A percentile compares a stretch with the other conserved stretches of the same genome.
Conservation (phyloP, 75 land plant species). For the Cryptomeria japonica region DNA sequence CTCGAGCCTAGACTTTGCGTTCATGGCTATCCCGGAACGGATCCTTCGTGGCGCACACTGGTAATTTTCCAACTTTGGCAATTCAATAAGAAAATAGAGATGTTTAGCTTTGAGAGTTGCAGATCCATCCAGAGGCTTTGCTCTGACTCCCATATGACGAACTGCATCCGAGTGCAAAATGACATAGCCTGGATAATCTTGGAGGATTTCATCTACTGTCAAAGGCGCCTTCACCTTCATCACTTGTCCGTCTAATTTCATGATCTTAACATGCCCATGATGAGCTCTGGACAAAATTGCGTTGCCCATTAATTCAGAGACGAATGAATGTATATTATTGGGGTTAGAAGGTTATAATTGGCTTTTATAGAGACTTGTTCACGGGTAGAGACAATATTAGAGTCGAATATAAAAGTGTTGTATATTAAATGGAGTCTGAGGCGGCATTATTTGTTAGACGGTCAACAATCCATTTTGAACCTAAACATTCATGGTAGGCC, state of each 20-base stretch:
- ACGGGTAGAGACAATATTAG: too few relatives aligned
- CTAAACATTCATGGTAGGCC: too few relatives aligned
- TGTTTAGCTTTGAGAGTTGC: too few relatives aligned
- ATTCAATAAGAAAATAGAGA: background rate
- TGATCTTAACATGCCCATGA: constrained; percentile 12
- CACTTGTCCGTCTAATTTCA: constrained; percentile 26
- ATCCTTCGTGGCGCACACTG: constrained; percentile 30
- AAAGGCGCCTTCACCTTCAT: constrained; percentile 31
- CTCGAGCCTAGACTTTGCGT: constrained; percentile 60
- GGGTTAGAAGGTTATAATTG: too few relatives aligned
- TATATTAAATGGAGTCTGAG: too few relatives aligned
- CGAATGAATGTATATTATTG: background rate
- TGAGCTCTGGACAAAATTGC: background rate
- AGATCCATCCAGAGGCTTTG: constrained; percentile 38
- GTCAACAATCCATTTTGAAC: too few relatives aligned
- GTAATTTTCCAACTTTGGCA: background rate
- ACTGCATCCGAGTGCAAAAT: constrained; percentile 55
- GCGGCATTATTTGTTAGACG: too few relatives aligned
- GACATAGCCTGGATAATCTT: constrained; percentile 43
- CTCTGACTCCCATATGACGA: constrained; percentile 39
- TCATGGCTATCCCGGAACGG: constrained; percentile 53
- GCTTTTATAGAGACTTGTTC: too few relatives aligned
- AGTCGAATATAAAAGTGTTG: too few relatives aligned
- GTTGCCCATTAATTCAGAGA: background rate
- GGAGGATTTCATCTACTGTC: constrained; percentile 29